phyloP scores from a whole-genome alignment of 2,329 filamentous ascomycete genomes.

The Pochonia chlamydosporia region DNA sequence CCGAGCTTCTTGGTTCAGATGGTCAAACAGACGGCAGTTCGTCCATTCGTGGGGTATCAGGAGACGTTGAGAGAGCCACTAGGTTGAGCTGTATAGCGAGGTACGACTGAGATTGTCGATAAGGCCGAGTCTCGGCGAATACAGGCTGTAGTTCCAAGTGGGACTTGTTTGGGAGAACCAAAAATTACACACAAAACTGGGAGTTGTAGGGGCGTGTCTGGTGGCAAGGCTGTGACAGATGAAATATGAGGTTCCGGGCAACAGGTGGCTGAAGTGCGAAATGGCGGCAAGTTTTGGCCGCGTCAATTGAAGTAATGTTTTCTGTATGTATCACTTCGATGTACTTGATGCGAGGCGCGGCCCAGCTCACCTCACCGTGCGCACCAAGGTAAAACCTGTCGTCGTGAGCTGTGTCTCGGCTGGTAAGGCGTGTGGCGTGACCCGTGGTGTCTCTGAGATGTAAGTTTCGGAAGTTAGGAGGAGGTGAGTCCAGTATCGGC shows the following conservation, averaged over 20 bases:
- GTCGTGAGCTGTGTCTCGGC: neutral
- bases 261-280: neutral
- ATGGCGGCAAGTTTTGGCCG: neutral
- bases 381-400: neutral
- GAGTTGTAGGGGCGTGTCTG: conserved; percentile 6
- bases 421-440: neutral
- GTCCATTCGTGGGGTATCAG: neutral
- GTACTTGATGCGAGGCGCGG: neutral
- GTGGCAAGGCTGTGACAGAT: neutral
- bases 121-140: conserved; percentile 12
- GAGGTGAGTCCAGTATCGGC: neutral
- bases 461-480: neutral
- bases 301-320: neutral
- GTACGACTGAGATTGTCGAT: conserved; percentile 1
- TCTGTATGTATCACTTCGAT: neutral
- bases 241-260: neutral
- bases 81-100: neutral
- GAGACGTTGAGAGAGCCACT: neutral
- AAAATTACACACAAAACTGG: conserved; percentile 1
- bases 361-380: neutral
- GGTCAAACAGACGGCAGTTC: neutral
- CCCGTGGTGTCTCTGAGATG: neutral
- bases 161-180: conserved; percentile 1
- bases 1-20: neutral
- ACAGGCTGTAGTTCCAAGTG: conserved; percentile 6